Percentiles rank a stretch among this genome's conserved stretches.
Conservation (phyloP, 371 early-diverging fungal genomes). For the Conidiobolus incongruus region DNA sequence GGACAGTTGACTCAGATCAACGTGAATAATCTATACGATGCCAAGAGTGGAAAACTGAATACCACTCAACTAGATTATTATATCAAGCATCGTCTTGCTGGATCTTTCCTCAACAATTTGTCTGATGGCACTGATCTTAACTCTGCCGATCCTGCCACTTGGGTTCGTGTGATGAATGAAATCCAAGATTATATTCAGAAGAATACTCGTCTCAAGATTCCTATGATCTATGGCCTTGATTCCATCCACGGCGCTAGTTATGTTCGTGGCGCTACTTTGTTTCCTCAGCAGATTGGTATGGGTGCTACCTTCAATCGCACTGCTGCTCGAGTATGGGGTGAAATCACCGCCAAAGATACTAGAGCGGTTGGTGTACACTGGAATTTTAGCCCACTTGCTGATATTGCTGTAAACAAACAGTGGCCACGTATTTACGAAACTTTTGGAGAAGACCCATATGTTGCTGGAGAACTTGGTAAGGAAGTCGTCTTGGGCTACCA, state of each 20-base stretch:
- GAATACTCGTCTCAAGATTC: no score
- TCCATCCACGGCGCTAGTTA: slow-evolving; percentile 44
- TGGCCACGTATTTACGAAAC: no score
- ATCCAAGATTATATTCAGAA: no score
- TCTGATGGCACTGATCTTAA: no score
- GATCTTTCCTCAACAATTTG: no score
- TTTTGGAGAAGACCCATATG: no score
- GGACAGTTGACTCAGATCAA: slow-evolving; percentile 49
- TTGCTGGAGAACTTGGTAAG: no score
- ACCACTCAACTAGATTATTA: slow-evolving; percentile 13
- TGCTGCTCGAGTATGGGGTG: no score
- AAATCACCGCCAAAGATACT: slow-evolving; percentile 25
- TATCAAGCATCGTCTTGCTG: slow-evolving; percentile 5
- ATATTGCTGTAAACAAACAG: slow-evolving; percentile 33
- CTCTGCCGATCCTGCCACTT: no score
- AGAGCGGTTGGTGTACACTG: slow-evolving; percentile 24
- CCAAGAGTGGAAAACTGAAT: slow-evolving; percentile 11
- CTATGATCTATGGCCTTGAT: slow-evolving; percentile 15
- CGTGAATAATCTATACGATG: slow-evolving; percentile 11
- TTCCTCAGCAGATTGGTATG: no score
- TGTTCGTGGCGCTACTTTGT: slow-evolving; percentile 19
- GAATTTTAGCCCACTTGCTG: slow-evolving; percentile 39
- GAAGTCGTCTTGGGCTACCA: slow-evolving; percentile 42
- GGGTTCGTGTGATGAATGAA: no score
- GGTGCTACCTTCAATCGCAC: no score